A percentile compares a stretch with the other conserved stretches of the same genome.
These are phyloP conservation scores for Cornus suecica DNA, from an alignment of 148 eudicot genomes.

Conservation along the genomic window DNA sequence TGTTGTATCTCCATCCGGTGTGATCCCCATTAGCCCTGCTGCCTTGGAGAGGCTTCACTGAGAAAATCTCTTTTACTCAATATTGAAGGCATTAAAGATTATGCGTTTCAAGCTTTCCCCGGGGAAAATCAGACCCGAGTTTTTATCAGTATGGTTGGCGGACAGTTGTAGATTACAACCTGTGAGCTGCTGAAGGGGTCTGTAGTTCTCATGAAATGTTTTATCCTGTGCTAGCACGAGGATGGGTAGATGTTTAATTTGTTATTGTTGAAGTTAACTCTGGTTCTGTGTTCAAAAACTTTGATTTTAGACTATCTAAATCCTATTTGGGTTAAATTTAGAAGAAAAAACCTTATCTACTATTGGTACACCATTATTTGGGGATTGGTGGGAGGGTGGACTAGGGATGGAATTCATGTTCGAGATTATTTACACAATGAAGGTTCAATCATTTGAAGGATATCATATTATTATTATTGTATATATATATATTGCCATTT, in stretches of 20 bases:
- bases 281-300: constrained; percentile 7
- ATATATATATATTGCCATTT: too few species aligned
- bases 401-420: too few species aligned
- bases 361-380: too few species aligned
- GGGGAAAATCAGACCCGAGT: neutral
- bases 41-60: constrained; percentile 42
- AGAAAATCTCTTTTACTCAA: neutral
- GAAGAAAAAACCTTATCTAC: too few species aligned
- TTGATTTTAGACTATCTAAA: neutral
- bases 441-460: neutral
- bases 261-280: neutral
- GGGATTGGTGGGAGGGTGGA: too few species aligned
- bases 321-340: neutral
- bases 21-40: constrained; percentile 63
- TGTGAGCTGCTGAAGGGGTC: neutral
- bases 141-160: neutral
- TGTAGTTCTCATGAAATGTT: neutral
- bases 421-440: too few species aligned
- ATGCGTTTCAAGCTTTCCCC: too few species aligned
- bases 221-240: neutral
- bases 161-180: neutral
- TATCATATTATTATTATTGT: too few species aligned
- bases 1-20: constrained; percentile 77
- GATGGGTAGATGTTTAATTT: neutral
- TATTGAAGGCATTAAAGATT: too few species aligned